These are phyloP conservation scores for Penicillium polonicum DNA, from an alignment of 2,329 filamentous ascomycete genomes.

Conservation along the genomic window DNA sequence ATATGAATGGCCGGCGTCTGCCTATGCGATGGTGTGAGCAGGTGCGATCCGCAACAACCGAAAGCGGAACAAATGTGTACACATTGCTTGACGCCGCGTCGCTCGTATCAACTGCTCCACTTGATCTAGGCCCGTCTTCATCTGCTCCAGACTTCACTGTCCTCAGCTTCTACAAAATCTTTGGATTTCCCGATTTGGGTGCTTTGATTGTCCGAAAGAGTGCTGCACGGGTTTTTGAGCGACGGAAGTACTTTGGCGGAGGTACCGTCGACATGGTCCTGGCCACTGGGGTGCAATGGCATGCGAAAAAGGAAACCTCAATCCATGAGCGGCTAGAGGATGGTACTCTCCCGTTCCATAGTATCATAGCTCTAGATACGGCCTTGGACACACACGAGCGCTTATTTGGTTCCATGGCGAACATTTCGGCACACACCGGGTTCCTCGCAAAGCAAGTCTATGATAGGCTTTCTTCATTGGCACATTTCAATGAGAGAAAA, in stretches of 20 bases:
- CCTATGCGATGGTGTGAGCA: slow-evolving; percentile 66
- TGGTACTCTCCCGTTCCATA: slow-evolving; percentile 87
- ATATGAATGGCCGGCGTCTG: slow-evolving; percentile 79
- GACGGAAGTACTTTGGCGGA: slow-evolving; percentile 82
- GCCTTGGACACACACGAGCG: slow-evolving; percentile 68
- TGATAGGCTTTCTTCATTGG: slow-evolving; percentile 57
- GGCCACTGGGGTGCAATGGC: slow-evolving; percentile 75
- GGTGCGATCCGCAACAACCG: slow-evolving; percentile 41
- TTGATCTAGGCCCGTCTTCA: slow-evolving; percentile 65
- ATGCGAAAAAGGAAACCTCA: slow-evolving; percentile 68
- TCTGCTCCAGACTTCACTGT: slow-evolving; percentile 78
- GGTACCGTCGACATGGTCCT: slow-evolving; percentile 91
- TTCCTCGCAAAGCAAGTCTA: slow-evolving; percentile 63
- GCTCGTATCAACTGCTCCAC: slow-evolving; percentile 70
- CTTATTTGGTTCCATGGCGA: slow-evolving; percentile 70
- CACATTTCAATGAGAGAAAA: slow-evolving; percentile 65
- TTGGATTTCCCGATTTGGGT: slow-evolving; percentile 90
- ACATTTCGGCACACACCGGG: slow-evolving; percentile 68
- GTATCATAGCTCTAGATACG: slow-evolving; percentile 74
- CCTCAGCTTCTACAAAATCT: slow-evolving; percentile 95
- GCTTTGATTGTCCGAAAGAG: slow-evolving; percentile 77
- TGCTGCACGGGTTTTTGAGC: slow-evolving; percentile 62
- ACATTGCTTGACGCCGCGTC: slow-evolving; percentile 84
- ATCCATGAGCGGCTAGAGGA: slow-evolving; percentile 86
- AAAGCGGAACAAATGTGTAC: slow-evolving; percentile 49